Evolutionary conservation across 2,329 filamentous ascomycete species (phyloP).

Genomic region (Cercospora janseana): DNA sequence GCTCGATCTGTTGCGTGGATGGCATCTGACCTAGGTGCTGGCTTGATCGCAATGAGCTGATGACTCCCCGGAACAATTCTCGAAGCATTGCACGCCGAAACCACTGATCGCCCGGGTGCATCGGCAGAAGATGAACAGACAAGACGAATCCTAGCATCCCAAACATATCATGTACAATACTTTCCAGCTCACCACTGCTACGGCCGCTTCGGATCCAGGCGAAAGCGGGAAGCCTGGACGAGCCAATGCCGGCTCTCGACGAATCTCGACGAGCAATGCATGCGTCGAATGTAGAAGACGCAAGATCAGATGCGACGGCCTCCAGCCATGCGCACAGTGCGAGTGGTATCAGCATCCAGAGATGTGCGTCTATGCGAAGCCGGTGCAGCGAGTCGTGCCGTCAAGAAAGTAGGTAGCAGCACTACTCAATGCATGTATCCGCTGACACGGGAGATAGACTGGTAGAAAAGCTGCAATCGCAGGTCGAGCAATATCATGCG

Average conservation of each 20-base stretch:
- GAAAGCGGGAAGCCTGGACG: conserved; percentile 37
- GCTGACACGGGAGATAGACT: conserved; percentile 52
- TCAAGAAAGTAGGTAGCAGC: conserved; percentile 66
- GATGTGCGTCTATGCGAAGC: conserved; percentile 77
- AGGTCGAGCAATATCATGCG: conserved; percentile 48
- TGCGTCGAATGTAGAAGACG: conserved; percentile 75
- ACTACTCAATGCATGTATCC: background rate
- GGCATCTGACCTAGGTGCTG: too few species aligned
- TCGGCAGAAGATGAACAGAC: conserved; percentile 8
- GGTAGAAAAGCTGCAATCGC: conserved; percentile 53
- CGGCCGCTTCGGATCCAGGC: conserved; percentile 37
- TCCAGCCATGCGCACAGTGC: conserved; percentile 78
- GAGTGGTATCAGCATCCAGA: conserved; percentile 78
- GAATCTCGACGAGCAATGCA: conserved; percentile 56
- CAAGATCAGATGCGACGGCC: conserved; percentile 81
- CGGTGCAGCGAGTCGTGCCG: conserved; percentile 71
- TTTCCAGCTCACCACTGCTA: conserved; percentile 40
- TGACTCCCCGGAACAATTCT: too few species aligned
- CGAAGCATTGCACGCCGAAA: too few species aligned
- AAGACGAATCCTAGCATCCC: too few species aligned
- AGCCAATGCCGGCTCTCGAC: conserved; percentile 40
- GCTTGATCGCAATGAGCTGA: too few species aligned
- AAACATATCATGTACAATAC: conserved; percentile 47
- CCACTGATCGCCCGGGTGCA: too few species aligned
- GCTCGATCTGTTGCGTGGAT: too few species aligned